These are phyloP conservation scores for Diplosphaera chodatii DNA, from an alignment of 139 green algal species.

Conservation along the genomic window DNA sequence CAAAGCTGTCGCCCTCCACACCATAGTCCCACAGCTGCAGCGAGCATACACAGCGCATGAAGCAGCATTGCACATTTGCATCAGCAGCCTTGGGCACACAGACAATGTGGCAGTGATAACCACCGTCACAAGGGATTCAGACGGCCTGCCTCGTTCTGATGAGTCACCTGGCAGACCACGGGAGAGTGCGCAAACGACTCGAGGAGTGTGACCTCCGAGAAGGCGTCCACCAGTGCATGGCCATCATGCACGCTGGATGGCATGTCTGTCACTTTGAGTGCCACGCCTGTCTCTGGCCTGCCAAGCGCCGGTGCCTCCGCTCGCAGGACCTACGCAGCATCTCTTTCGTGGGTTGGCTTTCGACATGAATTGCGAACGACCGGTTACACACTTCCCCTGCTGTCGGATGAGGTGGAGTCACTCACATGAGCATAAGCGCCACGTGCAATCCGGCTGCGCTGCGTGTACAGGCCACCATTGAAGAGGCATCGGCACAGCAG, in stretches of 20 bases:
- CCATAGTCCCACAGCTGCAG: conserved; percentile 59
- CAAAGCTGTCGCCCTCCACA: conserved; percentile 46
- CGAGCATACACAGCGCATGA: too few species aligned
- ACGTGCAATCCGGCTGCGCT: conserved; percentile 31
- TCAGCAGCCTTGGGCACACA: too few species aligned
- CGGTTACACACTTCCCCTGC: too few species aligned
- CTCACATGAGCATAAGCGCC: conserved; percentile 53
- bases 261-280: conserved; percentile 59
- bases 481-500: conserved; percentile 45
- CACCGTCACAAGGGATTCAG: too few species aligned
- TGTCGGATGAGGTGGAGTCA: too few species aligned
- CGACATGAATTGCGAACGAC: too few species aligned
- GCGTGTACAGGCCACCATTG: conserved; percentile 32
- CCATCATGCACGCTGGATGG: conserved; percentile 40
- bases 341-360: too few species aligned
- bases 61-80: too few species aligned
- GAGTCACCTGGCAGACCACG: conserved; percentile 28
- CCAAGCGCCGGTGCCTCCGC: too few species aligned
- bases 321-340: too few species aligned
- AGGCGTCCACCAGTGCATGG: conserved; percentile 53
- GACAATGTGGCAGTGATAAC: too few species aligned
- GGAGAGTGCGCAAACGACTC: conserved; percentile 28
- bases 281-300: conserved; percentile 11
- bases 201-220: conserved; percentile 64
- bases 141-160: too few species aligned